Evolutionary conservation across 208 protist genomes (phyloP).

Genomic region (Trypanosoma scelopori): DNA sequence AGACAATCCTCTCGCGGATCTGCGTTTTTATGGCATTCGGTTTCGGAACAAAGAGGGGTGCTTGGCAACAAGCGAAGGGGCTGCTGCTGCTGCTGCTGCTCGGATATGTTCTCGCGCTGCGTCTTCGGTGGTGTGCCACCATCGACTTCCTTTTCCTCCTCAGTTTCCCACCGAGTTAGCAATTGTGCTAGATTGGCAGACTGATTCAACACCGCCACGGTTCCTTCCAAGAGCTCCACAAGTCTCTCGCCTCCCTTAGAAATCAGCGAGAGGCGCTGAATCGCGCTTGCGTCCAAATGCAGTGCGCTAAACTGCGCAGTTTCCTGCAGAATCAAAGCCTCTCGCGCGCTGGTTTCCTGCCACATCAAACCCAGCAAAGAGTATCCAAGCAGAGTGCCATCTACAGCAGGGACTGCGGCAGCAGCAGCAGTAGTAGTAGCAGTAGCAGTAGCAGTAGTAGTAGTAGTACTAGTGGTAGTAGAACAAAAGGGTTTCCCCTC

Average conservation of each 20-base stretch:
- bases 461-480: no score
- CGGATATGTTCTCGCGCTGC: no score
- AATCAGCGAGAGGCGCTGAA: not conserved
- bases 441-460: no score
- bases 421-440: no score
- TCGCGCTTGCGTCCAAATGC: not conserved
- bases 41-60: no score
- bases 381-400: no score
- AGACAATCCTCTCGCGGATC: no score
- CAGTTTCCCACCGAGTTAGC: not conserved
- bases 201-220: not conserved
- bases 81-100: no score
- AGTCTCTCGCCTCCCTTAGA: not conserved
- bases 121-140: no score
- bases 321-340: conserved; percentile 9
- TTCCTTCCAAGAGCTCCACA: not conserved
- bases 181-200: not conserved
- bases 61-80: no score
- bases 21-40: no score
- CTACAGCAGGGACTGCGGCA: not conserved
- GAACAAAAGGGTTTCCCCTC: not conserved
- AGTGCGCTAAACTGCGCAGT: conserved; percentile 4
- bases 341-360: conserved; percentile 6
- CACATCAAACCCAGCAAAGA: not conserved
- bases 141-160: not conserved